Evolutionary conservation across 2,329 filamentous ascomycete species (phyloP), one percentile per base, ranked within the genome.

Genomic region (Talaromyces marneffei): DNA sequence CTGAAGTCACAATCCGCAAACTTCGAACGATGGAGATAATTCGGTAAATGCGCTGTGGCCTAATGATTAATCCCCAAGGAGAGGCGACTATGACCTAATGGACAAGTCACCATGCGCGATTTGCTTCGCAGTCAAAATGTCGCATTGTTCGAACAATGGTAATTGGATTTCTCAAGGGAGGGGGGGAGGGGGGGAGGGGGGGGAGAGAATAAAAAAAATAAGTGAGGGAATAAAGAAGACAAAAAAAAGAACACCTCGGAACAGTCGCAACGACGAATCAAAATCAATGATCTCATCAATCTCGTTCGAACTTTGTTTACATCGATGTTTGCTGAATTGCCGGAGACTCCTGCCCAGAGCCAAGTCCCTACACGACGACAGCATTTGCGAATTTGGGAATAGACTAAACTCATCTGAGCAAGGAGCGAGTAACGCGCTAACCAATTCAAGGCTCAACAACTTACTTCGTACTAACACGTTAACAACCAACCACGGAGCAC

Each of bases 241-340:
- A 52, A 14, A 12, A 8, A 20, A 33, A 52, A 29, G 10, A 48
- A 7, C 14, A 52, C 48, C 27, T 33, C 12, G 18, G 48, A 52
- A 52, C n/a, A n/a, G 7, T 1, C 29, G 12, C 4, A 52, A 3
- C n/a, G 35, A 12, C 48, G n/a, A 52, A 52, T 35, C 29, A 33
- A 10, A 33, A 8, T 14, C 29, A 33, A 52, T 23, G 29, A 52
- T 52, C 48, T 52, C 48, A 52, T 52, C 29, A 35, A 52, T 52
- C 18, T 52, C 48, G 27, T 52, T 52, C 10, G 48, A 52, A 52
- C 48, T 52, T 52, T 52, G 48, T 52, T 52, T 52, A 33, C 29
- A n/a, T n/a, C n/a, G 27, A 52, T 52, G 46, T 20, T 16, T 1
- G 16, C 40, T 9, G n/a, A n/a, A n/a, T n/a, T n/a, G n/a, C n/a